A percentile compares a stretch with the other conserved stretches of the same genome.
Conservation (phyloP, 108 stramenopile genomes). For the Cyclotella atomus region DNA sequence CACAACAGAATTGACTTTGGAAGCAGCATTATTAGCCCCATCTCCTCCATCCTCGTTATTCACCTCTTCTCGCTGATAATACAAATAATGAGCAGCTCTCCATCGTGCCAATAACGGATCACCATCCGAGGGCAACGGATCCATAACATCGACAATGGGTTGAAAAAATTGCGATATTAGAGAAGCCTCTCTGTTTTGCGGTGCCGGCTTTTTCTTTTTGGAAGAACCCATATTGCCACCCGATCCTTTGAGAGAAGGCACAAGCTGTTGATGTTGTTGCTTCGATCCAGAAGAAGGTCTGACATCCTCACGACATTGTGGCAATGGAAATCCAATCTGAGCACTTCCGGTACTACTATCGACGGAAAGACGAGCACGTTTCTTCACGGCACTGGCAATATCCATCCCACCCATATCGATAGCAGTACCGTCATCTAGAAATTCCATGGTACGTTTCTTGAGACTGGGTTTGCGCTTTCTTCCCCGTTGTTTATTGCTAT, state of each 20-base stretch:
- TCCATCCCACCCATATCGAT: conserved; percentile 10
- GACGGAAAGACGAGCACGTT: conserved; percentile 27
- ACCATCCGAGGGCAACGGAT: conserved; percentile 61
- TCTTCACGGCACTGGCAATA: conserved; percentile 34
- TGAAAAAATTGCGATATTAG: background rate
- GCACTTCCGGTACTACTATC: conserved; percentile 7
- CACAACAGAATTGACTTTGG: conserved; percentile 68
- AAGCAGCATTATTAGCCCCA: background rate
- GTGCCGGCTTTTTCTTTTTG: conserved; percentile 1
- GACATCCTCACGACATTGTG: conserved; percentile 8
- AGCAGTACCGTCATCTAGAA: background rate
- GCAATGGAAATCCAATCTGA: background rate
- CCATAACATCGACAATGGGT: conserved; percentile 17
- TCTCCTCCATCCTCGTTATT: conserved; percentile 19
- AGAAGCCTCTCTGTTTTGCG: conserved; percentile 8
- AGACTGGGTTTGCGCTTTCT: conserved; percentile 43
- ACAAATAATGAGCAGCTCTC: conserved; percentile 85
- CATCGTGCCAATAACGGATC: conserved; percentile 78
- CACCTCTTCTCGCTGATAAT: conserved; percentile 65
- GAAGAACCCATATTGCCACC: background rate
- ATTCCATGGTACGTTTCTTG: conserved; percentile 43
- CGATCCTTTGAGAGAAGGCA: background rate
- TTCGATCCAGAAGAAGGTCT: background rate
- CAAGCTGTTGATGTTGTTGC: background rate
- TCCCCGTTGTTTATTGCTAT: no score